Base-by-base conservation (phyloP, 805 yeast species). In the Metschnikowia picachoensis region DNA sequence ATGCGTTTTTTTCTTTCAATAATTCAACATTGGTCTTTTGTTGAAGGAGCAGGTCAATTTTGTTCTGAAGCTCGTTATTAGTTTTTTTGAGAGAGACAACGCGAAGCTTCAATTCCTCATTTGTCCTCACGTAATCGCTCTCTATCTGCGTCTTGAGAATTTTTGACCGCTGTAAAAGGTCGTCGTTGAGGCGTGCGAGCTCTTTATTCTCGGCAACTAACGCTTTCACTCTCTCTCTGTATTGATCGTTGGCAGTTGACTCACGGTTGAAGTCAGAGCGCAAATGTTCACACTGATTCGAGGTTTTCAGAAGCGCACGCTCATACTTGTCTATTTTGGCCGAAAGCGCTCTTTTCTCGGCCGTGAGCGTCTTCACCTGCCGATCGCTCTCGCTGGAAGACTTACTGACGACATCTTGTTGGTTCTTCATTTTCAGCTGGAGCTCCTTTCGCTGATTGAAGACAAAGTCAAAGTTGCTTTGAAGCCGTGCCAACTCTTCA, bases 1-100 rank as follows among this genome's bases (percentile, higher is more conserved):
- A 55, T 0, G 58, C 50, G 44, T 78, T 81, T 49, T 83, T 85
- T 50, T 79, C 83, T 52, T 74, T 78, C 30, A 83, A 62, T 9
- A 83, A 57, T 53, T 79, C 85, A 6, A 64, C 60, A 25, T 77
- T 73, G 49, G 78, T 68, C 48, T 72, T 70, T 49, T 76, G 63
- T 50, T 77, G 77, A 20, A 80, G 65, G 9, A 69, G 66, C 50
- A 74, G 73, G 46, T 84, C 70, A 34, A 79, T 74, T 48, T 72
- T 76, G 17, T 79, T 66, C 57, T 83, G 80, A 8, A 73, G 66
- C 42, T 80, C 65, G 49, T 79, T 77, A 50, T 77, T 74, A 5
- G 71, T 67, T 50, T 83, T 88, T 39, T 66, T 72, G 13, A 51
- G 52, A 8, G 56, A 36, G 12, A 40, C 16, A n/a, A 53, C 35